Conservation (phyloP, 164 flowering plant genomes). For the Sextonia rubra region DNA sequence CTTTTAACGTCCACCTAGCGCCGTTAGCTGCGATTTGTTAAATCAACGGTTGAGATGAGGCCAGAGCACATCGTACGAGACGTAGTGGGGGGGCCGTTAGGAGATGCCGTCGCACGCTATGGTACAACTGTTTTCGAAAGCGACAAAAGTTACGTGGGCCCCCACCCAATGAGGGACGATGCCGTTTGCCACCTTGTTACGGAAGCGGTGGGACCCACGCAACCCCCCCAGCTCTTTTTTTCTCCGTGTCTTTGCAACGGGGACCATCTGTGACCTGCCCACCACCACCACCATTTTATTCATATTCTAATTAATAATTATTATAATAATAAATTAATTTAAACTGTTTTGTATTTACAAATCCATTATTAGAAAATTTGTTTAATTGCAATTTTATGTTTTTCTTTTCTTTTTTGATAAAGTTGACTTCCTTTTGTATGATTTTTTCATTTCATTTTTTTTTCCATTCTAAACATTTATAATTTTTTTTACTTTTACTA, state of each 20-base stretch:
- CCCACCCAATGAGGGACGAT: neutral
- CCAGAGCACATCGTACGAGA: neutral
- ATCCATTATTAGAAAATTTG: no score
- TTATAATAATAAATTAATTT: no score
- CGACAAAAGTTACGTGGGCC: neutral
- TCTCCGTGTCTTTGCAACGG: neutral
- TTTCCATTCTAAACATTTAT: no score
- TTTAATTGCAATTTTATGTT: no score
- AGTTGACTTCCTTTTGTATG: no score
- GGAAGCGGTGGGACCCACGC: neutral
- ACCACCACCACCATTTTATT: no score
- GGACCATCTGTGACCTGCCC: no score
- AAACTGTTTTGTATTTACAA: no score
- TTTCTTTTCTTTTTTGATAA: no score
- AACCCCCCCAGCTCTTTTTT: neutral
- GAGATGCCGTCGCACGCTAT: neutral
- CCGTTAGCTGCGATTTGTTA: neutral
- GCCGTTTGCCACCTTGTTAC: neutral
- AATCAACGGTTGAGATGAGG: neutral
- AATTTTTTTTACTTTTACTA: no score
- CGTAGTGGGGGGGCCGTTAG: neutral
- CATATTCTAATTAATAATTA: no score
- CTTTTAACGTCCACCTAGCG: neutral
- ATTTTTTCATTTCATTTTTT: no score
- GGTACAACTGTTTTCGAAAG: neutral